Evolutionary conservation across 192 early-diverging fungal species (phyloP), one percentile per base, ranked within the genome.

Genomic region (Ramicandelaber brevisporus): DNA sequence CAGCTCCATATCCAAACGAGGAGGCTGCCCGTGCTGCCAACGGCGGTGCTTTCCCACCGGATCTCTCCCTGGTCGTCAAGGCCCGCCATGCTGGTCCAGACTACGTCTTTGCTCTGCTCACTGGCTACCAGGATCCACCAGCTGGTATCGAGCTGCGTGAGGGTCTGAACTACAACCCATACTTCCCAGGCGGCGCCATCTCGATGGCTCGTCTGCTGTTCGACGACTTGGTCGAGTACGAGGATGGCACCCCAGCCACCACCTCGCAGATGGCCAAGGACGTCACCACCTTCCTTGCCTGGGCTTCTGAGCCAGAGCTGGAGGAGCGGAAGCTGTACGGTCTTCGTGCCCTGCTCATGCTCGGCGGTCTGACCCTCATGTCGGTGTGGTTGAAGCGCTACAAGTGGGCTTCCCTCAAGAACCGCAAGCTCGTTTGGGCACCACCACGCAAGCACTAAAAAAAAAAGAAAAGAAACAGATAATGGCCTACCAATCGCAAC

Each of bases 171-270:
- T 97, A 85, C 67, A 97, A 97, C 70, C 80, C 83, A 22, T 97
- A 92, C 64, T 97, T 97, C 78, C 90, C 84, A 11, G 87, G 90
- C 26, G 87, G 87, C 41, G 78, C 87, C 30, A 97, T 97, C 52
- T 66, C 68, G 31, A 97, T 97, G 87, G 90, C 85, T 19, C 74
- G 79, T 40, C 59, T 75, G 32, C 51, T 97, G 28, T 97, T 72
- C 56, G 90, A 97, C 38, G 90, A 78, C 29, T 58, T 84, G 13
- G 74, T 88, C 13, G 87, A 97, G 41, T 97, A 78, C 43, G 87
- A 97, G 30, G 90, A 97, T 46, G 90, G 81, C 21, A 90, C 87
- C 13, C 83, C 83, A 37, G 83, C 84, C 48, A 89, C 78, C 9
- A 72, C 85, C 17, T 80, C 81, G 23, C 87, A 97, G 63, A 76